Conservation (phyloP, 2,329 filamentous ascomycete species). For the Remersonia thermophila region DNA sequence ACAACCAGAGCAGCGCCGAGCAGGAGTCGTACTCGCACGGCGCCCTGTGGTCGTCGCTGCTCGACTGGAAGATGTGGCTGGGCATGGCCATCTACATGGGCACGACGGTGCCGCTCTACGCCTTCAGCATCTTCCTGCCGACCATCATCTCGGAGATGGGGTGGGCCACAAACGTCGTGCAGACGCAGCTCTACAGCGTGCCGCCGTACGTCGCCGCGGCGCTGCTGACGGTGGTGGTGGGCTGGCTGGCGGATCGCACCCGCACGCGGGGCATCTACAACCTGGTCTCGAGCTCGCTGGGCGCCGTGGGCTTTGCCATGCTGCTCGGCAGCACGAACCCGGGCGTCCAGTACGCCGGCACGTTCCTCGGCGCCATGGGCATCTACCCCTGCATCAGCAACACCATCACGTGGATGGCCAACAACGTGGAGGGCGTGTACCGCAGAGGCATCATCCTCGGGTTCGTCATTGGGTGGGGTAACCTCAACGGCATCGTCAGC, state of each 20-base stretch:
- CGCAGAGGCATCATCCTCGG: constrained; percentile 85
- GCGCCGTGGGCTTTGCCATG: constrained; percentile 71
- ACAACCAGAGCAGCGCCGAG: constrained; percentile 54
- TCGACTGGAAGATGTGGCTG: constrained; percentile 63
- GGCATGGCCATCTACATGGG: constrained; percentile 38
- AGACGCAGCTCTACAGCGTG: constrained; percentile 59
- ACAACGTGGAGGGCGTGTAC: constrained; percentile 83
- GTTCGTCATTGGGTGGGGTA: constrained; percentile 86
- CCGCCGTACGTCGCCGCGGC: constrained; percentile 65
- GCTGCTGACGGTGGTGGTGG: constrained; percentile 54
- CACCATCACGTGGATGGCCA: constrained; percentile 77
- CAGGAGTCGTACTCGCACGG: constrained; percentile 59
- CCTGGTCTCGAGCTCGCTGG: constrained; percentile 57
- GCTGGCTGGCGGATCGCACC: constrained; percentile 66
- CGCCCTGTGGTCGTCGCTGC: constrained; percentile 57
- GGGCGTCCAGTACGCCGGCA: constrained; percentile 66
- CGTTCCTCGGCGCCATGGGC: constrained; percentile 72
- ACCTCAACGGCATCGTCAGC: constrained; percentile 75
- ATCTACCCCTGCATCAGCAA: constrained; percentile 84
- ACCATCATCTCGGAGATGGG: constrained; percentile 38
- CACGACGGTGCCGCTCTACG: constrained; percentile 35
- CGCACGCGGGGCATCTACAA: constrained; percentile 68
- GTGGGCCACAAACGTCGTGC: constrained; percentile 34
- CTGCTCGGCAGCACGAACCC: constrained; percentile 53
- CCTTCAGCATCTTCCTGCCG: constrained; percentile 44